These are phyloP conservation scores for Exophiala oligosperma DNA, from an alignment of 2,329 filamentous ascomycete genomes.

Conservation along the genomic window DNA sequence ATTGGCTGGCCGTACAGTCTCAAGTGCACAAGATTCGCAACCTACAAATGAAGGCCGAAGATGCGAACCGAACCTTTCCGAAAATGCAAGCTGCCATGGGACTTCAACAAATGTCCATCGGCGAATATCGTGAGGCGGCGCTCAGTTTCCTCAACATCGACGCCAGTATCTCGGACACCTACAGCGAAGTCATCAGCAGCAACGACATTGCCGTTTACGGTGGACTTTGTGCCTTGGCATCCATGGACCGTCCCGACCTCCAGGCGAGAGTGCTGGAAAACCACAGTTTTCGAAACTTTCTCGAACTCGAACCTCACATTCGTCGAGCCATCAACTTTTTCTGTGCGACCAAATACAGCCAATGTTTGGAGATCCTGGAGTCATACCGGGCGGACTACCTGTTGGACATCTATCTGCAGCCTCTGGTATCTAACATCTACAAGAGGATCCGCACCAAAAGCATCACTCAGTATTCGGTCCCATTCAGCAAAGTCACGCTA, in stretches of 20 bases:
- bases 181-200: conserved; percentile 71
- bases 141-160: conserved; percentile 67
- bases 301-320: conserved; percentile 92
- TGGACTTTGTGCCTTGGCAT: conserved; percentile 83
- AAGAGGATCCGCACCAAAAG: conserved; percentile 79
- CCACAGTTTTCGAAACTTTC: conserved; percentile 74
- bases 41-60: conserved; percentile 55
- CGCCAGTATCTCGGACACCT: conserved; percentile 52
- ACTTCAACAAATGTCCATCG: conserved; percentile 59
- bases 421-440: conserved; percentile 71
- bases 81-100: conserved; percentile 68
- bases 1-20: conserved; percentile 70
- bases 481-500: conserved; percentile 84
- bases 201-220: conserved; percentile 94
- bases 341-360: conserved; percentile 84
- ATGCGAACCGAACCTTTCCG: conserved; percentile 56
- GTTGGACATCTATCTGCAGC: conserved; percentile 83
- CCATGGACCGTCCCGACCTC: conserved; percentile 77
- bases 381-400: conserved; percentile 80
- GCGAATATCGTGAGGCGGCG: conserved; percentile 67
- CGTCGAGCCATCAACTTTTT: conserved; percentile 88
- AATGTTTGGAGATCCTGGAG: conserved; percentile 79
- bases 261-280: conserved; percentile 78
- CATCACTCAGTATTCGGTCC: conserved; percentile 88
- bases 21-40: conserved; percentile 59